phyloP scores from a whole-genome alignment of 805 yeast species.

The Candida insectorum region DNA sequence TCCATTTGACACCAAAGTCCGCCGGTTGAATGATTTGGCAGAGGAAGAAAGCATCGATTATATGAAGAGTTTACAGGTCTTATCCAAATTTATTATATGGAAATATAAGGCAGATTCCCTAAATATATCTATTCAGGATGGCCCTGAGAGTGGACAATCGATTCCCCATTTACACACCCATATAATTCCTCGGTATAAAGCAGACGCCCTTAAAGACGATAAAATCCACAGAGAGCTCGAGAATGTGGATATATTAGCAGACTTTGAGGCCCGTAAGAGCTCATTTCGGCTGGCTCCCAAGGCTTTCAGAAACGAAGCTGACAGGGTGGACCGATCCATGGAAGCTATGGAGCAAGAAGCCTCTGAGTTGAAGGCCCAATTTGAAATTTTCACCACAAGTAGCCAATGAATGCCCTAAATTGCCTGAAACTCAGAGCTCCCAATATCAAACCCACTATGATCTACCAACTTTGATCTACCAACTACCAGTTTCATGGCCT shows the following conservation, averaged over 20 bases:
- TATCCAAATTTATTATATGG: slow-evolving; percentile 63
- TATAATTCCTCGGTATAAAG: slow-evolving; percentile 75
- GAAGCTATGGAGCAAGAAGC: slow-evolving; percentile 78
- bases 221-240: slow-evolving; percentile 64
- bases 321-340: slow-evolving; percentile 53
- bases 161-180: slow-evolving; percentile 95
- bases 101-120: slow-evolving; percentile 76
- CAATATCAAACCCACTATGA: too few species aligned
- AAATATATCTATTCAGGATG: slow-evolving; percentile 94
- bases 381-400: slow-evolving; percentile 21
- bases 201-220: slow-evolving; percentile 62
- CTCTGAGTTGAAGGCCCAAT: slow-evolving; percentile 40
- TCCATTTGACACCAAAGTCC: slow-evolving; percentile 63
- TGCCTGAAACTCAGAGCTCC: too few species aligned
- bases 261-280: slow-evolving; percentile 25
- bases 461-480: too few species aligned
- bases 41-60: slow-evolving; percentile 74
- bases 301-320: slow-evolving; percentile 39
- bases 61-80: slow-evolving; percentile 67
- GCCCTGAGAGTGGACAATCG: slow-evolving; percentile 94
- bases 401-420: too few species aligned
- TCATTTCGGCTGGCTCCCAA: slow-evolving; percentile 26
- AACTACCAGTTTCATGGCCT: too few species aligned
- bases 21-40: slow-evolving; percentile 66
- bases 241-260: slow-evolving; percentile 40